Conservation (phyloP, 2,329 filamentous ascomycete species). For the Arthrobotrys sphaeroides region DNA sequence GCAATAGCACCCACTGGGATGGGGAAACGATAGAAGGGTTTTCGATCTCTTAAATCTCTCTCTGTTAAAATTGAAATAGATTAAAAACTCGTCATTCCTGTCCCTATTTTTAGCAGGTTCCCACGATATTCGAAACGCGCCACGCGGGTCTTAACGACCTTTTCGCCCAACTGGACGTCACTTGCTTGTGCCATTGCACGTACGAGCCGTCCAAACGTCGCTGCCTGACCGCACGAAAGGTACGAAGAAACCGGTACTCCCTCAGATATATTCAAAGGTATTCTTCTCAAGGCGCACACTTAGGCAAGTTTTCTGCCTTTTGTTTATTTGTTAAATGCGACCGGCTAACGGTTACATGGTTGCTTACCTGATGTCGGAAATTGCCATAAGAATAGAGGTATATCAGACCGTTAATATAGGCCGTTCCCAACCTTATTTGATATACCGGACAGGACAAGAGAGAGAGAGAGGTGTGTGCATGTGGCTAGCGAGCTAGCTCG, state of each 20-base stretch:
- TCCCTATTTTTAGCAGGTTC: constrained; percentile 48
- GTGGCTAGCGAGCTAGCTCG: constrained; percentile 8
- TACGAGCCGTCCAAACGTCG: constrained; percentile 42
- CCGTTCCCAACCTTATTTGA: constrained; percentile 44
- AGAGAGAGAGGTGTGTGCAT: constrained; percentile 10
- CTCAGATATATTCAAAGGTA: constrained; percentile 44
- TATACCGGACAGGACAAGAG: constrained; percentile 30
- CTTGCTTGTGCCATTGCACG: background rate
- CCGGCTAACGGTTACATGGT: constrained; percentile 27
- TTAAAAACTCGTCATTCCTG: constrained; percentile 53
- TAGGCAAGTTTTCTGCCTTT: background rate
- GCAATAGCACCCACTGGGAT: constrained; percentile 22
- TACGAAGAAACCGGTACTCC: constrained; percentile 34
- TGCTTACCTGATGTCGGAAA: constrained; percentile 49
- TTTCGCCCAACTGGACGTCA: background rate
- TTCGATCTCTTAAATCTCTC: constrained; percentile 28
- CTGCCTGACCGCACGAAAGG: constrained; percentile 48
- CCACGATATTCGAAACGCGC: constrained; percentile 52
- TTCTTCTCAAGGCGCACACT: constrained; percentile 24
- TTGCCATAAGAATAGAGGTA: constrained; percentile 44
- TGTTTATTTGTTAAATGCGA: constrained; percentile 1
- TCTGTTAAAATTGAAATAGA: constrained; percentile 50
- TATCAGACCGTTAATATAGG: constrained; percentile 45
- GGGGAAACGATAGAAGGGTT: constrained; percentile 6
- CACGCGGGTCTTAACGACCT: constrained; percentile 50